A percentile compares a stretch with the other conserved stretches of the same genome.
Conservation (phyloP, 139 green algal species). For the Zygnema cylindricum region DNA sequence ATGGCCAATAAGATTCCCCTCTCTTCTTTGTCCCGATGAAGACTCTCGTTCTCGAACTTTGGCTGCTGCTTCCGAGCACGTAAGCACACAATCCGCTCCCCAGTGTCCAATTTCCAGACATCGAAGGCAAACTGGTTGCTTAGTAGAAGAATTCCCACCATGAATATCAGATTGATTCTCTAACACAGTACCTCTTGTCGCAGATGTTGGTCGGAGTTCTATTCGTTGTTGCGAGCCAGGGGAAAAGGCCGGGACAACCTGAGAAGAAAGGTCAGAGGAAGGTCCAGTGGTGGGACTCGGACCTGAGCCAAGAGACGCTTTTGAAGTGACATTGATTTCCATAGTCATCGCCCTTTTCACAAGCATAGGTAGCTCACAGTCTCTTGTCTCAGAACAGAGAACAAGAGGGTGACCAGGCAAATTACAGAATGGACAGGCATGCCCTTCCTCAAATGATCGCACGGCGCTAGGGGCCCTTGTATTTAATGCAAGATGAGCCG, state of each 20-base stretch:
- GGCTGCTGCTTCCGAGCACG: background rate
- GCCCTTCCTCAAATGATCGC: background rate
- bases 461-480: background rate
- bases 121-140: background rate
- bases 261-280: background rate
- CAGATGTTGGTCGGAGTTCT: background rate
- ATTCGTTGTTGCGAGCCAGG: background rate
- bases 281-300: background rate
- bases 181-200: background rate
- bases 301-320: background rate
- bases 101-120: slow-evolving; percentile 1
- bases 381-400: slow-evolving; percentile 18
- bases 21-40: background rate
- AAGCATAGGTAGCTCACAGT: background rate
- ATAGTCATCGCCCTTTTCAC: background rate
- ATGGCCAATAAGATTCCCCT: background rate
- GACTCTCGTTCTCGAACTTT: background rate
- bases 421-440: background rate
- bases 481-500: background rate
- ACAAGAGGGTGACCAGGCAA: background rate
- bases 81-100: background rate
- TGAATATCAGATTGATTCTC: background rate
- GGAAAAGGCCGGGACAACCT: background rate
- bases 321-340: background rate
- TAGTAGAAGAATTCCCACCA: background rate